Evolutionary conservation across 2,329 filamentous ascomycete genomes (phyloP), one percentile per base, ranked within the genome.

Genomic region (Xylaria hypoxylon): DNA sequence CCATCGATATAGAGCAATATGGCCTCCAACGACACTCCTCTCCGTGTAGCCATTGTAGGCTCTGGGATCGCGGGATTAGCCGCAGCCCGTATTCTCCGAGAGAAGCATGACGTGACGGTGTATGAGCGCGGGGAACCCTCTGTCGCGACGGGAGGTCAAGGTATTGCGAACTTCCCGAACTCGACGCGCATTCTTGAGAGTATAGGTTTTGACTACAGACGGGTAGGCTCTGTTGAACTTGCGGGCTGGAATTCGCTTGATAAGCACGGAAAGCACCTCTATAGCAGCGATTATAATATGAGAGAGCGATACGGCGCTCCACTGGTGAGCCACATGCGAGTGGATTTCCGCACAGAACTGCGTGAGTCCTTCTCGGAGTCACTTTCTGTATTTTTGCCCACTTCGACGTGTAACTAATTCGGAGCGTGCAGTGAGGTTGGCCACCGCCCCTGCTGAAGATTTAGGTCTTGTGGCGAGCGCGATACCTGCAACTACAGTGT

Each of bases 31-130:
- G 19, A 57, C 2, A 38, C 38, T 28, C 56, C 56, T n/a, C 65
- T 74, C 10, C 70, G 64, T 22, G 64, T 73, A 45, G 71, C 72
- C 24, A 55, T 73, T 57, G 62, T 72, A 38, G 72, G 72, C 22
- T 71, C 72, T n/a, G 71, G 72, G 5, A 68, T 70, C 31, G 71
- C 71, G 22, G 72, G 72, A 8, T 55, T 74, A 24, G 68, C 71
- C 7, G 68, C 72, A 1, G 72, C 72, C n/a, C 69, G 72, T 17
- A 62, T 73, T 48, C 53, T 74, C 7, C 68, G 71, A 4, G 71
- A 72, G 57, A 67, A 67, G 47, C 68, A 69, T 47, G 62, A 70
- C 6, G 72, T 74, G 26, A 72, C 71, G 10, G 67, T 74, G 2
- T 73, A 73, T 42, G 72, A 73, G 57, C 70, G 72, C n/a, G 67